Evolutionary conservation across 805 yeast genomes (phyloP), one percentile per base, ranked within the genome.

Genomic region (Saturnispora serradocipensis): DNA sequence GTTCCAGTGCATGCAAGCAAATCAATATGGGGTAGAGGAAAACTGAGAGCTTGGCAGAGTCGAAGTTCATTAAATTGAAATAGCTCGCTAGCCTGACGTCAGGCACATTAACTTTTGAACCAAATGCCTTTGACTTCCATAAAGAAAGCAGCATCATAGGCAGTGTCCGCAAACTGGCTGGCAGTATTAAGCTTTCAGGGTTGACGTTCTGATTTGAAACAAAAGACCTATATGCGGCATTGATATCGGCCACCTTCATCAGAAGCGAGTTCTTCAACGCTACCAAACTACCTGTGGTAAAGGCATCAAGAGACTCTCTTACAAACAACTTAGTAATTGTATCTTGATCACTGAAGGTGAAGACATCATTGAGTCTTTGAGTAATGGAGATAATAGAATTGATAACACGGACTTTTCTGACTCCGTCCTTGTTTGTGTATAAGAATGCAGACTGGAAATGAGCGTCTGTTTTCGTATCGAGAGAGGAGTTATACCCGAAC

Each of bases 391-490:
- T 79, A n/a, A 85, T 84, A 52, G 81, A 71, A 62, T 93, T 93
- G 46, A 86, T 77, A n/a, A 89, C 89, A 55, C 99, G 76, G 15
- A 93, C 91, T 59, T 87, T 84, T 57, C 97, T 73, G 8, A 74
- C 68, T 22, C 99, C 99, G 46, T 74, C 74, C 2, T 74, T 62
- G 45, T 88, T 86, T 0, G 97, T 90, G 64, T 89, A 91, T 51
- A 93, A 70, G 27, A 93, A 58, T 0, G 98, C 97, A 1, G 87
- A 85, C 68, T 93, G 99, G 72, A 91, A 88, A 65, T 88, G 93
- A 22, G 88, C 86, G 65, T 89, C 97, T 38, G 76, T 73, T 54
- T 80, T 80, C 2, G 85, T 72, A 53, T 82, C 78, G 34, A 88
- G 71, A 54, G 80, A 80, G 3, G 88, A 88, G 61, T 89, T 97